phyloP scores from a whole-genome alignment of 2,329 filamentous ascomycete genomes.

The Fusarium siculi region DNA sequence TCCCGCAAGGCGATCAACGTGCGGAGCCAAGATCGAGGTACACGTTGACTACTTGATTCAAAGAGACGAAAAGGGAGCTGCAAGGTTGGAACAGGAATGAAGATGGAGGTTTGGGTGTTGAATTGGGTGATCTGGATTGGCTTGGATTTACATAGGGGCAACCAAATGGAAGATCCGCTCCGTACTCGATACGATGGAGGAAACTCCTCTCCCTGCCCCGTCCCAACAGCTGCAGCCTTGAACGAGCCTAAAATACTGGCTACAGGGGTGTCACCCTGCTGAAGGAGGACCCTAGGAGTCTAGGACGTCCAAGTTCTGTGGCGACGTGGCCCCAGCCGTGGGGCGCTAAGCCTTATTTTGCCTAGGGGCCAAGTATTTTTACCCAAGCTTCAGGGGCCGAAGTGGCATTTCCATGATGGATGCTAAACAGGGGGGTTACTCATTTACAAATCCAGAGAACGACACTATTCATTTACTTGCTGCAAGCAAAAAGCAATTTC shows the following conservation, averaged over 20 bases:
- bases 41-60: conserved; percentile 3
- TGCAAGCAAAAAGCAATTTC: conserved; percentile 9
- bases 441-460: background rate
- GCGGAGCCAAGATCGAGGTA: conserved; percentile 3
- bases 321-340: conserved; percentile 37
- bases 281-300: background rate
- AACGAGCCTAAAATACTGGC: conserved; percentile 2
- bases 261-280: conserved; percentile 28
- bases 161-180: conserved; percentile 32
- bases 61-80: conserved; percentile 32
- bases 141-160: conserved; percentile 37
- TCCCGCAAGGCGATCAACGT: background rate
- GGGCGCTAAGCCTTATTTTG: conserved; percentile 19
- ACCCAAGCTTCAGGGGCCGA: conserved; percentile 24
- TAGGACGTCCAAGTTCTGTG: conserved; percentile 5
- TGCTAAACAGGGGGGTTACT: conserved; percentile 19
- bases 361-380: conserved; percentile 22
- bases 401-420: conserved; percentile 20
- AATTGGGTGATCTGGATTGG: conserved; percentile 29
- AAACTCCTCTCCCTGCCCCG: conserved; percentile 15
- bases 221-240: conserved; percentile 16
- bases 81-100: conserved; percentile 32
- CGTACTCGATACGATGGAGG: conserved; percentile 5
- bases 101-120: conserved; percentile 26
- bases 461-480: background rate